Evolutionary conservation across 495 filamentous ascomycete genomes (phyloP).

Genomic region (Hyphodiscus hymeniophilus): DNA sequence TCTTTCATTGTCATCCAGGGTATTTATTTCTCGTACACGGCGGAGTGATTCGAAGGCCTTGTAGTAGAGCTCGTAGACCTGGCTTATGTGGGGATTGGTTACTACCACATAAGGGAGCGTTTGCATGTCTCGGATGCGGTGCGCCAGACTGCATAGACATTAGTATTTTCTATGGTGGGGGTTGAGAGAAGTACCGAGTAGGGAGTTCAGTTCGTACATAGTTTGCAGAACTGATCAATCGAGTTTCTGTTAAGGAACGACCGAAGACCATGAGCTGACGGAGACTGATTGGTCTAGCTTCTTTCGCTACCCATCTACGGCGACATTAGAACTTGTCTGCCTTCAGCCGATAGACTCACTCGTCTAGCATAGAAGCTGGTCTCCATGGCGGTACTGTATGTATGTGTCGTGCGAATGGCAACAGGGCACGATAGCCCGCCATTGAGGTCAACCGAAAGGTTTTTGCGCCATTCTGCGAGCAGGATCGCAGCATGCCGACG

Average conservation of each 20-base stretch:
- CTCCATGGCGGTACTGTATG: constrained; percentile 58
- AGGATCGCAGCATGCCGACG: constrained; percentile 23
- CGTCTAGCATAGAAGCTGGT: constrained; percentile 75
- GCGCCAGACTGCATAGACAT: constrained; percentile 57
- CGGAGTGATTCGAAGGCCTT: constrained; percentile 87
- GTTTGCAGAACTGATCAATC: constrained; percentile 89
- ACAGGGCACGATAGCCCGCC: constrained; percentile 4
- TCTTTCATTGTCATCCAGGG: constrained; percentile 80
- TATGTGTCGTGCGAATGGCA: constrained; percentile 2
- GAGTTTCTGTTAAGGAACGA: constrained; percentile 79
- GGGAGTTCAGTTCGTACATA: constrained; percentile 95
- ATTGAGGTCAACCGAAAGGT: constrained; percentile 16
- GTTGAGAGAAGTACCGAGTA: constrained; percentile 48
- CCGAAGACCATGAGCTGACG: constrained; percentile 90
- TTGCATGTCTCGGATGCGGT: constrained; percentile 96
- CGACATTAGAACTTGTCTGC: no score
- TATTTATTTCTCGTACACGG: constrained; percentile 73
- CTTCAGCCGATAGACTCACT: constrained; percentile 58
- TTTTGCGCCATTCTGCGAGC: constrained; percentile 22
- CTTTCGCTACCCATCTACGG: constrained; percentile 73
- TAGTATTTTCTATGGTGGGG: not conserved
- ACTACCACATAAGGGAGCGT: constrained; percentile 92
- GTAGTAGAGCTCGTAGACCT: constrained; percentile 96
- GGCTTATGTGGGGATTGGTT: constrained; percentile 85
- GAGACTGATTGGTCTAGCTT: constrained; percentile 79